Base-by-base conservation (phyloP, 768 basidiomycete genomes). In the Lyophyllum semitale region DNA sequence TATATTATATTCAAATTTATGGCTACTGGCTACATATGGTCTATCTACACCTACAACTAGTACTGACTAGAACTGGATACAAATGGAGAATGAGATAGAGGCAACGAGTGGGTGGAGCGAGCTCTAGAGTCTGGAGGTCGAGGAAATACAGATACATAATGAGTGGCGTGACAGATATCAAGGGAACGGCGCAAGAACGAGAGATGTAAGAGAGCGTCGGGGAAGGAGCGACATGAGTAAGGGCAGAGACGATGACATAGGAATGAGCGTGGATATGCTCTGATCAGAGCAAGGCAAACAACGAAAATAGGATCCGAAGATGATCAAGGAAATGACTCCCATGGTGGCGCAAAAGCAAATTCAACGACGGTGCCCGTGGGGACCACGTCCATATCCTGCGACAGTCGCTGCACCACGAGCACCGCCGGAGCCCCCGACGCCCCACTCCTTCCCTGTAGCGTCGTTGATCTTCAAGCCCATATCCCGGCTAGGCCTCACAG, bases 351-450 rank as follows among this genome's bases (percentile, higher is more conserved):
- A n/a, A 38, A 38, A n/a, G 32, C 26, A 4, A 25, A 11, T 23
- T 57, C 51, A 63, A 35, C 50, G 48, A 47, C 52, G 57, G 18
- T 44, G 25, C 7, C n/a, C 53, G 22, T 11, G 33, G 2, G n/a
- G 53, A 37, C 33, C 29, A 29, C 43, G 25, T 44, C 59, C 59
- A 46, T 55, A 41, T 23, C 61, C 56, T 17, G 53, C 51, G 8
- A 63, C 33, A 18, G 61, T 62, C 18, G 56, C 53, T 8, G 49
- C 55, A 46, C 44, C 53, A 15, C 52, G 25, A 12, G 29, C 30
- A 3, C 20, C 17, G 13, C 29, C 45, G 6, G 40, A 53, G n/a
- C 41, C 35, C 37, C 40, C 23, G 18, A 15, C 40, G 17, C 53
- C 51, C 56, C 56, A 62, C 45, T 51, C 54, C 33, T 51, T 49